A percentile compares a stretch with the other conserved stretches of the same genome.
Evolutionary conservation across 2,329 filamentous ascomycete genomes (phyloP).

Genomic region (Aspergillus sergii): DNA sequence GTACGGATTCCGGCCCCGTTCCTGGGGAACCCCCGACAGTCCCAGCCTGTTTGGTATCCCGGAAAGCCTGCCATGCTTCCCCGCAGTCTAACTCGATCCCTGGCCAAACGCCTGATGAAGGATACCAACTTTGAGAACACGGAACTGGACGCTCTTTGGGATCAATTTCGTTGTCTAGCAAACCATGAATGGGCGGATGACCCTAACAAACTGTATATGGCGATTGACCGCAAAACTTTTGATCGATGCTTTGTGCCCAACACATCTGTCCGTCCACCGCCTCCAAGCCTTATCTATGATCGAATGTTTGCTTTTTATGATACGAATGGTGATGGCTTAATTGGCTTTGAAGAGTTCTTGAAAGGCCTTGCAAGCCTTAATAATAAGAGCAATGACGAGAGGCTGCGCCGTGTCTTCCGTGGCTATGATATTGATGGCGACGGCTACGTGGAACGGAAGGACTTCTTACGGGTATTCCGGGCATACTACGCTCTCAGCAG

Average conservation of each 20-base stretch:
- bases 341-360: constrained; percentile 90
- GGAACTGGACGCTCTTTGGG: constrained; percentile 90
- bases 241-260: constrained; percentile 86
- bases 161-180: constrained; percentile 94
- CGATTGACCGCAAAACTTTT: constrained; percentile 91
- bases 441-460: constrained; percentile 79
- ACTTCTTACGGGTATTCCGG: constrained; percentile 88
- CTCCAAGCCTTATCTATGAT: constrained; percentile 90
- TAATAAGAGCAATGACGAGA: constrained; percentile 62
- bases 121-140: constrained; percentile 81
- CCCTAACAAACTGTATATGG: constrained; percentile 73
- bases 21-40: constrained; percentile 74
- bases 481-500: constrained; percentile 91
- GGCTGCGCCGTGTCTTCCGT: constrained; percentile 74
- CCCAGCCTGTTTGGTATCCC: constrained; percentile 83
- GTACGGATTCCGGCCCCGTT: constrained; percentile 86
- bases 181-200: constrained; percentile 82
- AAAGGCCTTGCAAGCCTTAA: constrained; percentile 72
- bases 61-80: constrained; percentile 77
- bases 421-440: constrained; percentile 91
- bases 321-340: constrained; percentile 82
- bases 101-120: constrained; percentile 69
- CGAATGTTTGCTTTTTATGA: constrained; percentile 98
- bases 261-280: constrained; percentile 74
- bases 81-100: constrained; percentile 64